Base-by-base conservation (phyloP, 371 early-diverging fungal species). In the Syncephalastrum racemosum region DNA sequence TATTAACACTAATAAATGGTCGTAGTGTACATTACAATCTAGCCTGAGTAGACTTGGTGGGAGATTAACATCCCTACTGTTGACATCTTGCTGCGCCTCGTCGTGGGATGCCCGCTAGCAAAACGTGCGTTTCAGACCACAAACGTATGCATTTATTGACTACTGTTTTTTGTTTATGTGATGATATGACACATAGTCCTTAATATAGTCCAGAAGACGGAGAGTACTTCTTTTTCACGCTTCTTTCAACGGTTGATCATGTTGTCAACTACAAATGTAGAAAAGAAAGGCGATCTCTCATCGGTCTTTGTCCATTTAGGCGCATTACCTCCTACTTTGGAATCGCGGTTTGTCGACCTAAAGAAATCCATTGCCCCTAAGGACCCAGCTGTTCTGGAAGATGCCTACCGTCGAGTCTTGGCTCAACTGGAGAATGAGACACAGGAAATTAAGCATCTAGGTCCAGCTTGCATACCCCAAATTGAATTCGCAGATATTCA, bases 241-340 rank as follows among this genome's bases (percentile, higher is more conserved):
- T 52, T 52, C 16, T 39, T 52, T 36, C 4, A 52, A 16, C n/a
- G n/a, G n/a, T 36, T 52, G 53, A 10, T 40, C 53, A 16, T 15
- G 23, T 31, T 40, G 16, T 40, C 56, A 12, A n/a, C 36, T 8
- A 18, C 31, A 31, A 51, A 39, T 12, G 4, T 3, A 69, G 23
- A 16, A 59, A 47, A 44, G 62, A 25, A 61, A 18, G 72, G 68
- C 4, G 64, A 71, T 43, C 62, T 71, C 16, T 68, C 69, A 18
- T 68, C 66, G 7, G 68, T 65, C 5, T 71, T 68, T 54, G 62
- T 62, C 5, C 66, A 68, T n/a, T 52, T 71, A 5, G 71, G 71
- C 10, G 65, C 63, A 12, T 59, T 47, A 46, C 56, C 44, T n/a
- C 57, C 47, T 13, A 39, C 25, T 0, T 46, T 71, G 3, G 68